Percentiles rank a stretch among this genome's conserved stretches.
These are phyloP conservation scores for Adansonia rubrostipa DNA, from an alignment of 441 rosid genomes.

Conservation along the genomic window DNA sequence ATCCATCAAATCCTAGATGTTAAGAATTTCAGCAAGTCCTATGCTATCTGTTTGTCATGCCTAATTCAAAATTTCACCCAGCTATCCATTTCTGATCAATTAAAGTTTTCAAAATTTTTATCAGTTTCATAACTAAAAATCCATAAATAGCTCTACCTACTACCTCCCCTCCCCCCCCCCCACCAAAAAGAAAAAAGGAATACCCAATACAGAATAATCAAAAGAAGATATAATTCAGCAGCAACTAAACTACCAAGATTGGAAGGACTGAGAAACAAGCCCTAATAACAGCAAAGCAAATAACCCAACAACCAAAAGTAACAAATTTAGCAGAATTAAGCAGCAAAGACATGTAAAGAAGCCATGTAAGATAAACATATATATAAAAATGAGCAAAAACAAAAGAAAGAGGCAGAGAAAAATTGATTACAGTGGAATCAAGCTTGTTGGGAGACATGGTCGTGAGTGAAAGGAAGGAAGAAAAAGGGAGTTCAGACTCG, in stretches of 20 bases:
- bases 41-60: neutral
- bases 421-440: slow-evolving; percentile 57
- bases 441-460: slow-evolving; percentile 67
- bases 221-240: neutral
- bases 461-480: neutral
- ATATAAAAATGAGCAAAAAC: neutral
- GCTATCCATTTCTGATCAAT: neutral
- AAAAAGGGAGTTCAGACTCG: neutral
- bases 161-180: no score
- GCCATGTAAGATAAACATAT: neutral
- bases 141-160: neutral
- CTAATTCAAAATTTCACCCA: neutral
- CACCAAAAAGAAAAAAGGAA: neutral
- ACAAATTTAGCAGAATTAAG: slow-evolving; percentile 4
- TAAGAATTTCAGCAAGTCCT: neutral
- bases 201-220: neutral
- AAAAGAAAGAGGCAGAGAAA: slow-evolving; percentile 14
- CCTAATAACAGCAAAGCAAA: neutral
- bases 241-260: neutral
- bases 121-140: neutral
- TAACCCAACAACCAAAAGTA: neutral
- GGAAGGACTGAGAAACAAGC: neutral
- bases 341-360: slow-evolving; percentile 15
- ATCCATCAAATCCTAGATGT: neutral
- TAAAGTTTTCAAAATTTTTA: neutral